phyloP scores from a whole-genome alignment of 2,329 filamentous ascomycete genomes.

The Didymella segeticola region DNA sequence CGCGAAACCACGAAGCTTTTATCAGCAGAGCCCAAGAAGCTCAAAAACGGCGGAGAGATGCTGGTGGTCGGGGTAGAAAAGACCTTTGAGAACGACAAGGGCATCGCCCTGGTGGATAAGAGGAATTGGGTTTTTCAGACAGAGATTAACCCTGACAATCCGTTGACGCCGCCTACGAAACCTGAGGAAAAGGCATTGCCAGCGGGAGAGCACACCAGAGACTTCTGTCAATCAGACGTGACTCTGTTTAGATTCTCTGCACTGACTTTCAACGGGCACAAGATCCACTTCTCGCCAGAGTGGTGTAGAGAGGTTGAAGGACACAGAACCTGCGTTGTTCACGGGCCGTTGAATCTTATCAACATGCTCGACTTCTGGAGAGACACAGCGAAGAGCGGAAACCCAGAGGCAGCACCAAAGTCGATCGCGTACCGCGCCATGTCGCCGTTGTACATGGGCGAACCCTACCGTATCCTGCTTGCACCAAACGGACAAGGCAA shows the following conservation, averaged over 20 bases:
- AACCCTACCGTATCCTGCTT: slow-evolving; percentile 40
- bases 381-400: slow-evolving; percentile 27
- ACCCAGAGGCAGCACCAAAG: slow-evolving; percentile 29
- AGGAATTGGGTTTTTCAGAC: slow-evolving; percentile 50
- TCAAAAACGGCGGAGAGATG: slow-evolving; percentile 60
- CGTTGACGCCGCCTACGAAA: slow-evolving; percentile 44
- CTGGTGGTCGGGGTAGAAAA: slow-evolving; percentile 67
- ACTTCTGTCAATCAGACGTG: slow-evolving; percentile 69
- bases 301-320: slow-evolving; percentile 78
- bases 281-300: slow-evolving; percentile 80
- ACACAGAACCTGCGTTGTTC: slow-evolving; percentile 77
- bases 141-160: slow-evolving; percentile 49
- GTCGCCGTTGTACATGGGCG: slow-evolving; percentile 42
- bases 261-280: slow-evolving; percentile 90
- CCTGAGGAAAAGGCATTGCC: slow-evolving; percentile 32
- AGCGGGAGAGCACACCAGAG: slow-evolving; percentile 46
- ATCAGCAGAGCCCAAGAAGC: slow-evolving; percentile 57
- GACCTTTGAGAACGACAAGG: slow-evolving; percentile 50
- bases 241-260: slow-evolving; percentile 92
- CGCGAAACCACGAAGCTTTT: slow-evolving; percentile 56
- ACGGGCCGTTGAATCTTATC: slow-evolving; percentile 80
- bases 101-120: slow-evolving; percentile 47
- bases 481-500: slow-evolving; percentile 4
- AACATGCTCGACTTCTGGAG: slow-evolving; percentile 47
- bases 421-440: slow-evolving; percentile 42